Evolutionary conservation across 164 flowering plant genomes (phyloP), one percentile per base, ranked within the genome.

Genomic region (Umbellularia californica): DNA sequence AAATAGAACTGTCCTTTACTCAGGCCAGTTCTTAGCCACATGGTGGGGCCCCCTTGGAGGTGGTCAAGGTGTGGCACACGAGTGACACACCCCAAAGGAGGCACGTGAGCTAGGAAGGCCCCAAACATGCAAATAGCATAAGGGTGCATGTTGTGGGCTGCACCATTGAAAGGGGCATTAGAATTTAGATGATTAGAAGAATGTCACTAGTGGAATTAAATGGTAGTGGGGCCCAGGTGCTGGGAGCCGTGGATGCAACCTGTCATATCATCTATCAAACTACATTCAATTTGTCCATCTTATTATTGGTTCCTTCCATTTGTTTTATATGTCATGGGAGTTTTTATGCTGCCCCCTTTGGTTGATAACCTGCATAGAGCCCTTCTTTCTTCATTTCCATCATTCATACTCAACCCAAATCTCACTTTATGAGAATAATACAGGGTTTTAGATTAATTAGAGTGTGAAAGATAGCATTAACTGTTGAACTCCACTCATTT

Each of bases 221-320:
- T 1, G 27, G 30, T 15, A 2, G 5, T 50, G 23, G 52, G 15
- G 58, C n/a, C 55, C 35, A 13, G 13, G 66, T 72, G 75, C 58
- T 64, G 2, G 23, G 30, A 64, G 64, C 47, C 58, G 63, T 23
- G 23, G 68, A 50, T 64, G 17, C 75, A 72, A 67, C 70, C 28
- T 64, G 3, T 67, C 70, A 67, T 41, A 67, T 67, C 70, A 67
- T 17, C 47, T 1, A 41, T 7, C 47, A 41, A 41, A 41, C 47
- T 41, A 9, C 47, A 10, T 41, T 0, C 47, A 41, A 41, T 41
- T 41, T 41, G 1, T 41, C 10, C 10, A 3, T 41, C 47, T 41
- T 41, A 41, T 9, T 41, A 41, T 41, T 41, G 47, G 0, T 41
- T 5, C 47, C 47, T 35, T 35, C 47, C 47, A 35, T 35, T 35